A percentile compares a stretch with the other conserved stretches of the same genome.
Evolutionary conservation across 805 yeast species (phyloP).

Genomic region (Schwanniomyces vanrijiae): DNA sequence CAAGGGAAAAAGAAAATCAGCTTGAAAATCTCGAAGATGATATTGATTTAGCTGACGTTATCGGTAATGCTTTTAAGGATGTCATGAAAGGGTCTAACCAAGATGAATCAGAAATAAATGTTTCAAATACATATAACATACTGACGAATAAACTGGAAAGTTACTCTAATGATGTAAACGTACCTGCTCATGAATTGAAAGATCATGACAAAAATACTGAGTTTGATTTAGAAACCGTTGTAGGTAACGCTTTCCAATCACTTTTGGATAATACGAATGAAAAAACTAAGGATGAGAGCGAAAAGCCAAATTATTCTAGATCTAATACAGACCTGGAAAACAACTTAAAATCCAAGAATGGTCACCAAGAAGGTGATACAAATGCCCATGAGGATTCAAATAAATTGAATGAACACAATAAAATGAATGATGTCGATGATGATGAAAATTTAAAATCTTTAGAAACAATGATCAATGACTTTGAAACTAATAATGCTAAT

Average conservation of each 20-base stretch:
- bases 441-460: neutral
- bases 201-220: constrained; percentile 12
- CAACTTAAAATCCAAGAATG: neutral
- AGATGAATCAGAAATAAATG: neutral
- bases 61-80: constrained; percentile 27
- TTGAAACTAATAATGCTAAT: neutral
- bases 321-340: neutral
- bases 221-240: constrained; percentile 13
- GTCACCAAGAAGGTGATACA: neutral
- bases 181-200: neutral
- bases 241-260: constrained; percentile 19
- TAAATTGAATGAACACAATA: neutral
- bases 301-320: neutral
- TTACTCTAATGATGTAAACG: neutral
- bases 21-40: constrained; percentile 6
- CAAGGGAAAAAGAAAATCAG: neutral
- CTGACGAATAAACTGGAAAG: neutral
- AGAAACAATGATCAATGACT: neutral
- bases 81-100: neutral
- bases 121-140: neutral
- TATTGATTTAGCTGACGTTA: constrained; percentile 23
- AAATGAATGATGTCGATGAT: neutral
- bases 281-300: neutral
- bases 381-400: neutral
- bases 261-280: neutral